Evolutionary conservation across 2,329 filamentous ascomycete species (phyloP), one percentile per base, ranked within the genome.

Genomic region (Hortaea sp.): DNA sequence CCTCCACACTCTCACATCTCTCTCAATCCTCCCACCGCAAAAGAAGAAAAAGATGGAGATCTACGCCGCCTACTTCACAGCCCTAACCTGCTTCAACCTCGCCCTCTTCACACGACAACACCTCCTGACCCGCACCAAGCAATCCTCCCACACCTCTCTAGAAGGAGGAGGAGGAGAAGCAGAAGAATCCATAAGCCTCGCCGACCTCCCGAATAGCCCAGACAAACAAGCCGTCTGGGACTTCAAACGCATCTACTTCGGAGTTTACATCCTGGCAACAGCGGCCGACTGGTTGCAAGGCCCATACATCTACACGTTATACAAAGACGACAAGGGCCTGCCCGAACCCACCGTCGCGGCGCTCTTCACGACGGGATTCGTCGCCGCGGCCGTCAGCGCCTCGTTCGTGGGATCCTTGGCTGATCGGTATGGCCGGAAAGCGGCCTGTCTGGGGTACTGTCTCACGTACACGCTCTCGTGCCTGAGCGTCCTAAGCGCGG

Each of bases 361-460:
- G 30, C 61, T 75, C 7, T 74, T 72, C 53, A 67, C 69, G 5
- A 64, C 66, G 11, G 66, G 74, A 20, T 77, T 77, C 57, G 56
- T 76, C 29, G 69, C 71, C 1, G 72, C 69, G 6, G 75, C 69
- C 39, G 50, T 72, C 13, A 71, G 70, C 37, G 73, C 73, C 11
- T 67, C 69, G 4, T 67, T 75, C 42, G 66, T 71, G 27, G 75
- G 75, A 9, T 66, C 65, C 5, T 55, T 73, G 7, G 71, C 72
- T 11, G 72, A 78, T 55, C 63, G 63, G n/a, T 65, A 70, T 58
- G 75, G 75, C 12, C 71, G 77, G 41, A 69, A 69, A 44, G 63
- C 60, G 6, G 74, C 75, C 29, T 80, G 77, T 54, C 65, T 79
- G 7, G 62, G 67, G 12, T 80, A 78, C 61, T 81, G 77, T 62